A percentile compares a stretch with the other conserved stretches of the same genome.
Conservation (phyloP, 768 basidiomycete species). For the Mycena vitilis region DNA sequence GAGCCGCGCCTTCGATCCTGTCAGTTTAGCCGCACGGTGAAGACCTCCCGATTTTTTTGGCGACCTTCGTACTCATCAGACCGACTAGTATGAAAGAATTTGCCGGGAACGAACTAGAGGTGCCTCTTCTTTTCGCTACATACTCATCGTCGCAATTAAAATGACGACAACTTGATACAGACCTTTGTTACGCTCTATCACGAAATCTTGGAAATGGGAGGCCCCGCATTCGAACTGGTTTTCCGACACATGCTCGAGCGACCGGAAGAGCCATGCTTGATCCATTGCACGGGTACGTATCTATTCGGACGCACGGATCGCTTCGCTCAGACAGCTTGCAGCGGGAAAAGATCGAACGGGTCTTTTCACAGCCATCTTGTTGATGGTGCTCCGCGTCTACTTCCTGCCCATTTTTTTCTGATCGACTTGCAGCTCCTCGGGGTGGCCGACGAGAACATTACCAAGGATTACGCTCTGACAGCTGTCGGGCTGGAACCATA, state of each 20-base stretch:
- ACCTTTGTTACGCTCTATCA: slow-evolving; percentile 46
- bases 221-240: slow-evolving; percentile 46
- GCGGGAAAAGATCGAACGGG: slow-evolving; percentile 60
- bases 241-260: slow-evolving; percentile 52
- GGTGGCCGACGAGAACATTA: slow-evolving; percentile 52
- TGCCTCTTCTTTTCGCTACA: slow-evolving; percentile 24
- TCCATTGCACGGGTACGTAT: slow-evolving; percentile 56
- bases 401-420: background rate
- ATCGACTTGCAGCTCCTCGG: slow-evolving; percentile 49
- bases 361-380: slow-evolving; percentile 49
- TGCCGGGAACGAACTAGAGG: slow-evolving; percentile 40
- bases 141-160: background rate
- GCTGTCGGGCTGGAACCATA: slow-evolving; percentile 50
- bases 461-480: slow-evolving; percentile 54
- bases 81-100: slow-evolving; percentile 45
- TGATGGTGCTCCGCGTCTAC: slow-evolving; percentile 32
- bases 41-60: background rate
- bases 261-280: slow-evolving; percentile 51
- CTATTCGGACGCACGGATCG: background rate
- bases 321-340: slow-evolving; percentile 24
- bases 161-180: slow-evolving; percentile 41
- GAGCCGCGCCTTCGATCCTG: slow-evolving; percentile 44
- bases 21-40: slow-evolving; percentile 40
- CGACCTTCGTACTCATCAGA: background rate
- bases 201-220: slow-evolving; percentile 47